Evolutionary conservation across 257 asterid genomes (phyloP).

Genomic region (Plantago ovata): DNA sequence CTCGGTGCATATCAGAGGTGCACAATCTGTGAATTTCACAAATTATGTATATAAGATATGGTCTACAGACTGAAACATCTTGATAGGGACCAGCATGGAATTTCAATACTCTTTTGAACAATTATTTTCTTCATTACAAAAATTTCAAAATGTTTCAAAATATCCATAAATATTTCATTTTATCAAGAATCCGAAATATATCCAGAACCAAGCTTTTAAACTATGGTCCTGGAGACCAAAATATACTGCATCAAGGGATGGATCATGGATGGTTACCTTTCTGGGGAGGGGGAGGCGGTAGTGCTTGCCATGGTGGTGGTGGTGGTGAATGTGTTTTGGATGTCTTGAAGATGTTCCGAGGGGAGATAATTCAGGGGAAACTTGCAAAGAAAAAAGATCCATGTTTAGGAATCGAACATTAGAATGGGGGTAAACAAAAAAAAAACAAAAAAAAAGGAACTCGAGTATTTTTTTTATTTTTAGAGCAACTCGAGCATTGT

Average conservation of each 20-base stretch:
- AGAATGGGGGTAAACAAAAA: constrained; percentile 19
- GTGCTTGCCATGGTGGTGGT: constrained; percentile 45
- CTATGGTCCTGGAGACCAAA: too few relatives aligned
- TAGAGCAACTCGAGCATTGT: not conserved
- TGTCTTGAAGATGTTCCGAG: constrained; percentile 34
- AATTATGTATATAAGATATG: too few relatives aligned
- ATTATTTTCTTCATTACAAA: too few relatives aligned
- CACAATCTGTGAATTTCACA: constrained; percentile 51
- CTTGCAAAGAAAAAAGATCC: constrained; percentile 39
- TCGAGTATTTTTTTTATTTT: too few relatives aligned
- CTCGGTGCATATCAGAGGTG: constrained; percentile 61
- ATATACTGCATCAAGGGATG: not conserved
- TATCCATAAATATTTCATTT: too few relatives aligned
- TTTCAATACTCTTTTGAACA: too few relatives aligned
- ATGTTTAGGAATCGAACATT: constrained; percentile 26
- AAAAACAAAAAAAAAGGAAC: not conserved
- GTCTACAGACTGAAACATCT: too few relatives aligned
- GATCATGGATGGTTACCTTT: constrained; percentile 44
- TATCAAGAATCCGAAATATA: too few relatives aligned
- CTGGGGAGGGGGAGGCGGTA: constrained; percentile 92
- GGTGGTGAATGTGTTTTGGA: constrained; percentile 44
- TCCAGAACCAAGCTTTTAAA: too few relatives aligned
- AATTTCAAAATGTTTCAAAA: too few relatives aligned
- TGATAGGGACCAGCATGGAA: too few relatives aligned
- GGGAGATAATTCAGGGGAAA: constrained; percentile 52